These are phyloP conservation scores for Pseudogymnoascus sp. DNA, from an alignment of 2,329 filamentous ascomycete species.

Conservation along the genomic window DNA sequence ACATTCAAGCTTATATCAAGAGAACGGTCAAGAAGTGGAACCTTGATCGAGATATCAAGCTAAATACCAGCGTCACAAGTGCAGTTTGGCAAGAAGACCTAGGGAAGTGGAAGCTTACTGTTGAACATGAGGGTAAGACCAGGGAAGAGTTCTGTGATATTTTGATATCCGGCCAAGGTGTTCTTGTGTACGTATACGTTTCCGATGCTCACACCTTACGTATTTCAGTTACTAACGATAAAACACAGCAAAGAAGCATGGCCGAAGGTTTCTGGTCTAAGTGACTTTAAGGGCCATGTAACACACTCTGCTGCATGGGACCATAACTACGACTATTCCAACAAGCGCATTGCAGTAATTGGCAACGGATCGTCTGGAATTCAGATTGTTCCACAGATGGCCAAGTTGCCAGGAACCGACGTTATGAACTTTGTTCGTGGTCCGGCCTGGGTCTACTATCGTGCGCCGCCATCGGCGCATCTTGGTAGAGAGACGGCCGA, in stretches of 20 bases:
- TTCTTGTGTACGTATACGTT: conserved; percentile 14
- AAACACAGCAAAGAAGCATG: conserved; percentile 28
- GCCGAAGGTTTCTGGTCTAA: conserved; percentile 37
- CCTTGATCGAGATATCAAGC: conserved; percentile 33
- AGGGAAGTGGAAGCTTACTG: conserved; percentile 39
- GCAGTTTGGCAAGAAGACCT: conserved; percentile 39
- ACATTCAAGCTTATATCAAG: conserved; percentile 16
- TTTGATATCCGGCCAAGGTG: conserved; percentile 1
- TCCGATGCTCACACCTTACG: conserved; percentile 35
- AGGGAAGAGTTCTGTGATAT: not conserved
- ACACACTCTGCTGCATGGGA: conserved; percentile 52
- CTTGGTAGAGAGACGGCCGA: conserved; percentile 36
- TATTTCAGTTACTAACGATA: conserved; percentile 36
- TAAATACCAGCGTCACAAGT: conserved; percentile 37
- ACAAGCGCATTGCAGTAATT: conserved; percentile 42
- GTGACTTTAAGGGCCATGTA: conserved; percentile 36
- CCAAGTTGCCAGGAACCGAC: conserved; percentile 19
- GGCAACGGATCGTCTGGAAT: conserved; percentile 33
- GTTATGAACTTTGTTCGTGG: conserved; percentile 18
- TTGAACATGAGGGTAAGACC: conserved; percentile 28
- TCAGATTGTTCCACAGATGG: conserved; percentile 29
- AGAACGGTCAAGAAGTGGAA: not conserved
- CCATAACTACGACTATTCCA: conserved; percentile 45
- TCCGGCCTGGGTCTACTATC: conserved; percentile 30
- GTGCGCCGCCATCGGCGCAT: conserved; percentile 43